A percentile compares a stretch with the other conserved stretches of the same genome.
These are phyloP conservation scores for Aspergillus sp. DNA, from an alignment of 2,329 filamentous ascomycete species.

Conservation along the genomic window DNA sequence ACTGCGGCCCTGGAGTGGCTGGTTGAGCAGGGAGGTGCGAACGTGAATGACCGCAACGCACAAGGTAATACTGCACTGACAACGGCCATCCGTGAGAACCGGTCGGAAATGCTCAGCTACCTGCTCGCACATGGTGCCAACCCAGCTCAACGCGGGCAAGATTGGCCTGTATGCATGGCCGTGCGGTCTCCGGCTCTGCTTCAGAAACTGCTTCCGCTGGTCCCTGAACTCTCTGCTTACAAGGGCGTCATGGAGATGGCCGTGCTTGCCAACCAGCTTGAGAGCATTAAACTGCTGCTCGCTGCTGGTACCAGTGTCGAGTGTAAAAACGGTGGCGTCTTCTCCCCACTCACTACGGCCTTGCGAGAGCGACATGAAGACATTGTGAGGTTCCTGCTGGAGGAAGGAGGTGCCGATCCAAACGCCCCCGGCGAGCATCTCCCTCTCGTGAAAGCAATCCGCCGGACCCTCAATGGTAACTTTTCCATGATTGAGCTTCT, in stretches of 20 bases:
- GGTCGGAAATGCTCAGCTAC: slow-evolving; percentile 60
- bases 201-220: slow-evolving; percentile 58
- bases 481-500: slow-evolving; percentile 65
- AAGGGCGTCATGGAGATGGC: slow-evolving; percentile 70
- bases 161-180: slow-evolving; percentile 72
- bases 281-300: slow-evolving; percentile 67
- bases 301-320: slow-evolving; percentile 67
- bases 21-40: slow-evolving; percentile 58
- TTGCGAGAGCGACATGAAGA: slow-evolving; percentile 64
- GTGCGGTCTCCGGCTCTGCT: slow-evolving; percentile 64
- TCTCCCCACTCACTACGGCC: slow-evolving; percentile 68
- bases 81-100: slow-evolving; percentile 65
- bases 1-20: slow-evolving; percentile 63
- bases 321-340: slow-evolving; percentile 72
- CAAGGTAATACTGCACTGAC: slow-evolving; percentile 65
- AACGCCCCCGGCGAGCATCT: slow-evolving; percentile 71
- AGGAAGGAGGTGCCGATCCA: slow-evolving; percentile 63
- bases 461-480: slow-evolving; percentile 58
- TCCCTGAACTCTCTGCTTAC: slow-evolving; percentile 38
- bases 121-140: slow-evolving; percentile 63
- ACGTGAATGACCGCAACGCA: slow-evolving; percentile 60
- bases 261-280: slow-evolving; percentile 66
- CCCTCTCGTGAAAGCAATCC: slow-evolving; percentile 69
- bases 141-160: slow-evolving; percentile 63
- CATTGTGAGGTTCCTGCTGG: slow-evolving; percentile 64